Base-by-base conservation (phyloP, 75 land plant species). In the Selaginella tamariscina region DNA sequence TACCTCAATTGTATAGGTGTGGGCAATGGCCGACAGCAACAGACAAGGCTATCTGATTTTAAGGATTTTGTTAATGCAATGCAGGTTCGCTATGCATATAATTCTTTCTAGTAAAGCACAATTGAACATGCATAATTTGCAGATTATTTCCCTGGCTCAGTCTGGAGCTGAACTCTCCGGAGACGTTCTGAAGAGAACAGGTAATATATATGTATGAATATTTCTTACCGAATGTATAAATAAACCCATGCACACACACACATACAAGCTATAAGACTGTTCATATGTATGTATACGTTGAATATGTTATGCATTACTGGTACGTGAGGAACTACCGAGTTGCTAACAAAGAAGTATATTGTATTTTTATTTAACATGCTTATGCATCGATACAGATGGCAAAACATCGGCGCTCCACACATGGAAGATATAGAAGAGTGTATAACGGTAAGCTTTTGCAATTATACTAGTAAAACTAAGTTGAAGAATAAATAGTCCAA, bases 161-260 rank as follows among this genome's bases (percentile, higher is more conserved):
- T 39, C 49, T 39, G 49, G 49, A 5, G 49, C 15, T 5, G 49
- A 39, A 15, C 49, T 39, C 49, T 5, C 49, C 15, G 49, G 49
- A 39, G 49, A 39, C 15, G 49, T 39, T 39, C 15, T 39, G 49
- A 39, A 39, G 15, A 39, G 49, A 39, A 39, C 49, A 39, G 86
- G 86, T 83, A 60, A 30, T 23, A 55, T 49, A n/a, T n/a, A n/a
- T n/a, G n/a, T n/a, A n/a, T n/a, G n/a, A n/a, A n/a, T n/a, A n/a
- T n/a, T n/a, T n/a, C n/a, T n/a, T n/a, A n/a, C n/a, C n/a, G n/a
- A n/a, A n/a, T n/a, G n/a, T n/a, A n/a, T n/a, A n/a, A n/a, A n/a
- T n/a, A n/a, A n/a, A n/a, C n/a, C n/a, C n/a, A n/a, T n/a, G n/a
- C n/a, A n/a, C n/a, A n/a, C n/a, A n/a, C n/a, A n/a, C n/a, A n/a